Base-by-base conservation (phyloP, 1,284 basidiomycete species). In the Wolfiporia cocos region DNA sequence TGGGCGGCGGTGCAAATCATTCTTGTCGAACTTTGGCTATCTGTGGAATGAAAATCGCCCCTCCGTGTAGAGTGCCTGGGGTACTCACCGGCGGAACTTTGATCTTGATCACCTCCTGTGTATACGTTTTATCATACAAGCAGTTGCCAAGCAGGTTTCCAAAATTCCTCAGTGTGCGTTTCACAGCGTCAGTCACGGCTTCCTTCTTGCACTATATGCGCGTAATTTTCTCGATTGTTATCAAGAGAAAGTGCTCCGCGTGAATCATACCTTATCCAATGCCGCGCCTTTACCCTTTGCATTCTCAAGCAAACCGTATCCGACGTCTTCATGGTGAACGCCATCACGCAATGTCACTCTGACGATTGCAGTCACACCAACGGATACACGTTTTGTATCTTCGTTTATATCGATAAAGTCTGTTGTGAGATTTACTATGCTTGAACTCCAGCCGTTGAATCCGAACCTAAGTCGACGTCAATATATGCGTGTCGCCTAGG, bases 361-460 rank as follows among this genome's bases (percentile, higher is more conserved):
- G 21, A 98, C 74, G 48, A 95, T 76, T 10, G 91, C 91, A 0
- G 87, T 88, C 18, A 92, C 83, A 0, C 92, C 91, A 31, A 91
- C 77, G 41, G 71, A 86, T 56, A 72, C 89, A 48, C 83, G 68
- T 43, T 67, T 70, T 9, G 77, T 72, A 47, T 90, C 80, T 48
- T 84, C 78, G 48, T 71, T 79, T 49, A 66, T 76, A 56, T 95
- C 92, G 45, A 81, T 58, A 50, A 77, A 86, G 56, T 86, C 84
- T 2, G 86, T 87, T 14, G 81, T 81, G 32, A 97, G 65, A 38
- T 66, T 86, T 42, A 89, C 77, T 37, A 98, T 75, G 42, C 70
- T 88, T 2, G 92, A 91, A 40, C 86, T 92, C 95, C 95, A 99
- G 9, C 96, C 96, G 50, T 98, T 94, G 70, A 93, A 97, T 1